phyloP scores from a whole-genome alignment of 2,329 filamentous ascomycete species.

The Fusarium tanahbumbuense region DNA sequence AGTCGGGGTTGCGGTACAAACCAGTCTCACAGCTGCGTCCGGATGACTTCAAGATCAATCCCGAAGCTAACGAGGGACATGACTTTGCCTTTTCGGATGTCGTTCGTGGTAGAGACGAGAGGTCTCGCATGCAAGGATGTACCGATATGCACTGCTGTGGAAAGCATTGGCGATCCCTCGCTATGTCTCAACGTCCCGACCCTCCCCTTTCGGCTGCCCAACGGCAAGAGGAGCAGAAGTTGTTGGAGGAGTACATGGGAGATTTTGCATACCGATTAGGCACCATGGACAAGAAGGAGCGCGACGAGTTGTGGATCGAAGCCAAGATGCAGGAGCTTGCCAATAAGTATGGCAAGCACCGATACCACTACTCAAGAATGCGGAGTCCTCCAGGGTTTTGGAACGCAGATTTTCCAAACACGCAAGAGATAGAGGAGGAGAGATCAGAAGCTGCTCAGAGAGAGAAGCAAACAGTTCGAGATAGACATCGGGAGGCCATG shows the following conservation, averaged over 20 bases:
- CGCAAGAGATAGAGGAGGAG: conserved; percentile 80
- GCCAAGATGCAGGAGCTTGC: conserved; percentile 80
- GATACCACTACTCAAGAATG: conserved; percentile 76
- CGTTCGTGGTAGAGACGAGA: conserved; percentile 75
- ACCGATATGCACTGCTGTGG: conserved; percentile 82
- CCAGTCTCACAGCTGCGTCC: conserved; percentile 68
- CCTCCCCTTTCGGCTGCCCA: conserved; percentile 51
- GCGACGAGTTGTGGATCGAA: conserved; percentile 75
- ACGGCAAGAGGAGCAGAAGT: conserved; percentile 57
- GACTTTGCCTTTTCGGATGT: conserved; percentile 81
- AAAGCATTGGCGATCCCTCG: conserved; percentile 74
- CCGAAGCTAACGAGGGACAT: conserved; percentile 74
- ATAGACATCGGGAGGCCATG: conserved; percentile 85
- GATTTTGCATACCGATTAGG: conserved; percentile 69
- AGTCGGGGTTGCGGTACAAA: conserved; percentile 65
- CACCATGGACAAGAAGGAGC: conserved; percentile 69
- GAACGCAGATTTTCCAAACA: conserved; percentile 88
- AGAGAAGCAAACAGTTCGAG: conserved; percentile 73
- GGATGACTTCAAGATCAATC: conserved; percentile 86
- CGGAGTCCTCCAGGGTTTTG: conserved; percentile 88
- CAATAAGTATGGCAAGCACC: conserved; percentile 80
- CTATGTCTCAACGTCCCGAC: conserved; percentile 61
- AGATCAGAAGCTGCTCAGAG: conserved; percentile 71
- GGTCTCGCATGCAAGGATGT: conserved; percentile 79
- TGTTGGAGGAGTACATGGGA: conserved; percentile 69